These are phyloP conservation scores for Sistotremastrum suecicum DNA, from an alignment of 768 basidiomycete species.

Conservation along the genomic window DNA sequence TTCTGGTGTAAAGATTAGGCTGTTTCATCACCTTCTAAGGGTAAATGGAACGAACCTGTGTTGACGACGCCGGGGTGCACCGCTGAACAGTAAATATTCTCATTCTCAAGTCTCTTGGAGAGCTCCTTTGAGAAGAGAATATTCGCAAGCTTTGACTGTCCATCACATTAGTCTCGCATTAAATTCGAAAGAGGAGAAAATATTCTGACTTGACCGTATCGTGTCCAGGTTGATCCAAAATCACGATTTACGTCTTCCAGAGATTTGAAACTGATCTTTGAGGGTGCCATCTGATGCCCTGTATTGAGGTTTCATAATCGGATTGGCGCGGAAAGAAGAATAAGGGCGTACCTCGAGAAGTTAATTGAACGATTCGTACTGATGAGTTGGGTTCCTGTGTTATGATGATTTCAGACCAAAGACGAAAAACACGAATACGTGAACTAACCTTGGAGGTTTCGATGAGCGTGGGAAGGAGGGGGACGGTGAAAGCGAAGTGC, in stretches of 20 bases:
- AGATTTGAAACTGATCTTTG: background rate
- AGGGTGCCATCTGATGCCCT: background rate
- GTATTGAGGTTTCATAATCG: background rate
- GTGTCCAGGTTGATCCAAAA: background rate
- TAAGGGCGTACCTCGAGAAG: background rate
- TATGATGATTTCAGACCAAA: background rate
- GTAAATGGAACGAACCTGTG: slow-evolving; percentile 4
- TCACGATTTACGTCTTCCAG: slow-evolving; percentile 1
- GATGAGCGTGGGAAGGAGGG: slow-evolving; percentile 8
- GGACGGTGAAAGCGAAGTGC: slow-evolving; percentile 9
- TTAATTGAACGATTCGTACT: background rate
- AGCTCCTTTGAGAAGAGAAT: slow-evolving; percentile 9
- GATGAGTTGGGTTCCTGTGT: background rate
- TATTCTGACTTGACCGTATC: slow-evolving; percentile 1
- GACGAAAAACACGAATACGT: background rate
- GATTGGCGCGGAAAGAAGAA: background rate
- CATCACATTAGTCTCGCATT: background rate
- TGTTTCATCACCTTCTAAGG: no score
- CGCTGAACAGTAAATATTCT: slow-evolving; percentile 2
- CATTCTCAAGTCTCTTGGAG: background rate
- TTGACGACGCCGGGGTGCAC: slow-evolving; percentile 16
- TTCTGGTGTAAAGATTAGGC: background rate
- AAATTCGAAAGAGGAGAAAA: background rate
- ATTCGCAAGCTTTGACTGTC: slow-evolving; percentile 8
- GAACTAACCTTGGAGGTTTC: slow-evolving; percentile 6